Base-by-base conservation (phyloP, 257 asterid genomes). In the Cordia subcordata region DNA sequence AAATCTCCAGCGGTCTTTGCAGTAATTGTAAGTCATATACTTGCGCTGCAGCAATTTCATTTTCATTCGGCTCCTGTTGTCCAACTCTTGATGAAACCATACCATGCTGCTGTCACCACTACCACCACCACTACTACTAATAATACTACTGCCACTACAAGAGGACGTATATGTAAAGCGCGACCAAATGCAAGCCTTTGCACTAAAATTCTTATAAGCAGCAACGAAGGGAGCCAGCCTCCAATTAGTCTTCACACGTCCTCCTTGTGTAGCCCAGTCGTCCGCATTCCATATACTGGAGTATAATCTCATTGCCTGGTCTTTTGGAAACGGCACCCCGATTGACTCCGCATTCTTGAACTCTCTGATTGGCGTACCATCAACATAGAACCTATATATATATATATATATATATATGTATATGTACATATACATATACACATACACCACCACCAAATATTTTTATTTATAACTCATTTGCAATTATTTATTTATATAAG, bases 181-280 rank as follows among this genome's bases (percentile, higher is more conserved):
- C 11, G 61, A 56, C 47, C 46, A 37, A 56, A 15, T 37, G 47
- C 61, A 56, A 37, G 47, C 46, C 9, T 37, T 13, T 5, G 19
- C 61, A 32, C 23, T 56, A 16, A 56, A 56, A 35, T 56, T 56
- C 47, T 38, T 56, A 15, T 56, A 56, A 11, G 61, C 33, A 5
- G 61, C 61, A 27, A 16, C 18, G 33, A 56, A 56, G 15, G 61
- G 61, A 32, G 61, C 61, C 14, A 56, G 20, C 14, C 12, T 32
- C 61, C 61, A 56, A 38, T 56, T 38, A n/a, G 61, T 56, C 23
- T 56, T 56, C 61, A 56, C 61, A 6, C 44, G 13, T 15, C 61
- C 44, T 12, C 61, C 61, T 35, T 37, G 44, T 37, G 47, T 56
- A 8, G 61, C 64, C 64, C 64, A 20, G 19, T 14, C 27, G 39